Base-by-base conservation (phyloP, 129 eudicot species). In the Saposhnikovia divaricata region DNA sequence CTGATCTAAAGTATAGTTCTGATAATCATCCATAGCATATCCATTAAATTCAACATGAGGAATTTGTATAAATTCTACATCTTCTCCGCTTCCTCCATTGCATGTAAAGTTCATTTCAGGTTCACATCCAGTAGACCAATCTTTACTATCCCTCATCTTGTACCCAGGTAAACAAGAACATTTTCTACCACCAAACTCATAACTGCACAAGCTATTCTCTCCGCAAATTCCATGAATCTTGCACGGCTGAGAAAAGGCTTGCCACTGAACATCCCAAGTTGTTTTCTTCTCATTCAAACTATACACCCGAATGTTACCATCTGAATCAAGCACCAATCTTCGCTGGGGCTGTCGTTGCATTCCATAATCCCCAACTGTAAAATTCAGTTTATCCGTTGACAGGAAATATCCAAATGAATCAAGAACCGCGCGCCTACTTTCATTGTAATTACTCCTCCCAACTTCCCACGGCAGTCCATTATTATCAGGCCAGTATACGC, bases 381-480 rank as follows among this genome's bases (percentile, higher is more conserved):
- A 89, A 3, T 65, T 23, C 12, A 79, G 74, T 5, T 25, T 9
- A 72, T 89, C 93, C 0, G 90, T 63, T 0, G 93, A 87, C 68
- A 42, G 4, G 68, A 89, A 89, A 34, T 11, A 65, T 6, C 90
- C 93, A 14, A 11, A 74, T 5, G 74, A 25, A 61, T 78, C 81
- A 43, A 78, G 43, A 8, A 78, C 55, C 0, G 81, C 81, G 2
- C 44, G 31, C 45, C 43, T 78, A 25, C 59, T 61, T 34, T 68
- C 48, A 16, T 78, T 65, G 81, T 78, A 78, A 16, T 25, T 78
- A 8, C 59, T 19, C 57, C 81, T 61, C 3, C 55, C 55, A 14
- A 27, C 53, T n/a, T 78, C 43, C 39, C 57, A 44, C 4, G 74
- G 39, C 9, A 5, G 5, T 5, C 9, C 37, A 18, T 7, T 23